Conservation (phyloP, 768 basidiomycete genomes). For the Filobasidium wieringae region DNA sequence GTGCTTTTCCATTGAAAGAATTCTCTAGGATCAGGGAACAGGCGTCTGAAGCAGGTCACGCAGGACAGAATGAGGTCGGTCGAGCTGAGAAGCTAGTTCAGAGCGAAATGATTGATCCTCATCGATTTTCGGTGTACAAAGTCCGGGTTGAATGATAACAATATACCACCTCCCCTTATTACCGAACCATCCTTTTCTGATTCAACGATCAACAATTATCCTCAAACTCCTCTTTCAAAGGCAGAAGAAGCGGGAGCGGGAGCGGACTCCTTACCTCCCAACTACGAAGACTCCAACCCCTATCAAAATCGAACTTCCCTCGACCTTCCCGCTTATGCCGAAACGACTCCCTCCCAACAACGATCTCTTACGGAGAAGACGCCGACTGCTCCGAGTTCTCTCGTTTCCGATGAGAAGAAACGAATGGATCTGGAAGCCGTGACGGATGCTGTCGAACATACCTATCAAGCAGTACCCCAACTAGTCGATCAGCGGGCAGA, state of each 20-base stretch:
- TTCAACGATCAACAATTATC: no score
- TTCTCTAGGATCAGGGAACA: neutral
- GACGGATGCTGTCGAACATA: constrained; percentile 73
- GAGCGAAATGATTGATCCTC: no score
- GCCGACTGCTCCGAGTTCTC: neutral
- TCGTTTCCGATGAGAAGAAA: constrained; percentile 59
- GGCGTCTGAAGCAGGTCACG: neutral
- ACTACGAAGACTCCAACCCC: neutral
- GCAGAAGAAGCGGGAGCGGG: no score
- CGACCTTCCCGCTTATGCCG: neutral
- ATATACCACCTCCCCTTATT: no score
- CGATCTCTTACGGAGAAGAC: neutral
- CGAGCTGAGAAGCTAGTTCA: no score
- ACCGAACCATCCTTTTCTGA: no score
- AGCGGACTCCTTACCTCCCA: neutral
- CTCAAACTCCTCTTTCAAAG: no score
- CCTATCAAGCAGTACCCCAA: constrained; percentile 77
- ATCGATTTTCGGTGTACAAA: no score
- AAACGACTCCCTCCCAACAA: neutral
- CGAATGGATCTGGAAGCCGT: constrained; percentile 69
- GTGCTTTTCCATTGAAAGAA: neutral
- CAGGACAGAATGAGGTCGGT: neutral
- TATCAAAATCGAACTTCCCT: neutral
- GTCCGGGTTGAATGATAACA: no score
- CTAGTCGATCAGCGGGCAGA: constrained; percentile 64